Evolutionary conservation across 345 rosid species (phyloP).

Genomic region (Brassica incana): DNA sequence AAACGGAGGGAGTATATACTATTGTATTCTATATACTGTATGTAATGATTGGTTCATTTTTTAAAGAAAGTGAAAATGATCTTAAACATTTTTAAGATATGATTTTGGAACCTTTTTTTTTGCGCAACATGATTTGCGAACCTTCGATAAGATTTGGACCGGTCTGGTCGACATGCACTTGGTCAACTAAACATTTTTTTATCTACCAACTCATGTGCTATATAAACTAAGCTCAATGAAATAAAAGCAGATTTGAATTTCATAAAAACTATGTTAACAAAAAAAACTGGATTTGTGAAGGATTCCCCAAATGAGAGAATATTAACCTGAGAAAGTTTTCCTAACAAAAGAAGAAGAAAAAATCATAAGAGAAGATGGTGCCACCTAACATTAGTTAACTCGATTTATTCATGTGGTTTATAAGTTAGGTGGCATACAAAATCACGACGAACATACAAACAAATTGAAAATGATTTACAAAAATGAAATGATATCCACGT

Average conservation of each 20-base stretch:
- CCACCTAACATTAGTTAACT: constrained; percentile 18
- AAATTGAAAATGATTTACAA: neutral
- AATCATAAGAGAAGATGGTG: neutral
- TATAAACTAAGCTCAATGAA: neutral
- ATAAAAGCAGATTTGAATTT: neutral
- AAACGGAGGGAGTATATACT: no score
- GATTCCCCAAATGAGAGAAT: neutral
- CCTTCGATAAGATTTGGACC: neutral
- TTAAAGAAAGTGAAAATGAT: neutral
- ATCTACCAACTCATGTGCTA: neutral
- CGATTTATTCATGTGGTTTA: neutral
- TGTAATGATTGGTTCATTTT: neutral
- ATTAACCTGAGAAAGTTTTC: neutral
- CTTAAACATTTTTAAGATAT: neutral
- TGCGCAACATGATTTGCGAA: neutral
- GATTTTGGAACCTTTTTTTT: neutral
- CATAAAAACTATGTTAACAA: no score
- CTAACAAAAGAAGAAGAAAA: neutral
- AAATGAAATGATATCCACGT: no score
- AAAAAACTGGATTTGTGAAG: neutral
- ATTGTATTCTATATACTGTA: no score
- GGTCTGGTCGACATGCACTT: constrained; percentile 2
- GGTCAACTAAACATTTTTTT: neutral
- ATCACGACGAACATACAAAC: neutral
- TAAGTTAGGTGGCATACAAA: neutral